Evolutionary conservation across 352 stramenopile genomes (phyloP).

Genomic region (Phytophthora agathidicida): DNA sequence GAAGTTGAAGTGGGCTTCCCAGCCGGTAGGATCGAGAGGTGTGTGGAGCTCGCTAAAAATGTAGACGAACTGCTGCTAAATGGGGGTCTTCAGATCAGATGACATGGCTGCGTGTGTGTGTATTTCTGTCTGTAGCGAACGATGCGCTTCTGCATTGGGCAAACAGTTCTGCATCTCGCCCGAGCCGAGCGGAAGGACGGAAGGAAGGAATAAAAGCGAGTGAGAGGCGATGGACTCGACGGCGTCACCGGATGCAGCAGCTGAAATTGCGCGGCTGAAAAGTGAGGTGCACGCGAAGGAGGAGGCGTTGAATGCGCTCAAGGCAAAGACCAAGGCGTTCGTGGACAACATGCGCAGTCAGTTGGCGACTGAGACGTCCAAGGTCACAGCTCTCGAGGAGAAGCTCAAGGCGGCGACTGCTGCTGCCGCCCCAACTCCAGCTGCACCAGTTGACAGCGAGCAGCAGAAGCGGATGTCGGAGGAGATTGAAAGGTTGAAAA

Average conservation of each 20-base stretch:
- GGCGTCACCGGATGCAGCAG: conserved; percentile 33
- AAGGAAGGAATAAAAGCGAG: not conserved
- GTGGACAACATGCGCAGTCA: conserved; percentile 80
- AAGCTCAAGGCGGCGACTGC: conserved; percentile 40
- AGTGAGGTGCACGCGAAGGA: conserved; percentile 74
- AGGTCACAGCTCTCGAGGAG: conserved; percentile 58
- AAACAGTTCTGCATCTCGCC: conserved; percentile 27
- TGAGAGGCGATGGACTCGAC: conserved; percentile 23
- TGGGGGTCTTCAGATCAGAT: conserved; percentile 12
- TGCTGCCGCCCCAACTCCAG: not conserved
- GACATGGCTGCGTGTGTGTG: conserved; percentile 4
- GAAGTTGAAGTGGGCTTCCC: conserved; percentile 8
- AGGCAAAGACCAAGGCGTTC: conserved; percentile 86
- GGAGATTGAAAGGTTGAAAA: conserved; percentile 51
- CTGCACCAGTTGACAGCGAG: not conserved
- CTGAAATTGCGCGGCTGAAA: conserved; percentile 59
- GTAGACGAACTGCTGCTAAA: conserved; percentile 21
- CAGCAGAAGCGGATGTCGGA: conserved; percentile 20
- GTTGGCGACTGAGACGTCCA: conserved; percentile 68
- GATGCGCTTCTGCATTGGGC: not conserved
- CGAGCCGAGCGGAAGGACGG: conserved; percentile 15
- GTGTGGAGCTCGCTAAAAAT: conserved; percentile 10
- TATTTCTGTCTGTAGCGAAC: conserved; percentile 28
- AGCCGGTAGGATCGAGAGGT: conserved; percentile 20
- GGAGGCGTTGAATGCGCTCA: conserved; percentile 81